Evolutionary conservation across 2,329 filamentous ascomycete genomes (phyloP), one percentile per base, ranked within the genome.

Genomic region (Trichothecium sympodiale): DNA sequence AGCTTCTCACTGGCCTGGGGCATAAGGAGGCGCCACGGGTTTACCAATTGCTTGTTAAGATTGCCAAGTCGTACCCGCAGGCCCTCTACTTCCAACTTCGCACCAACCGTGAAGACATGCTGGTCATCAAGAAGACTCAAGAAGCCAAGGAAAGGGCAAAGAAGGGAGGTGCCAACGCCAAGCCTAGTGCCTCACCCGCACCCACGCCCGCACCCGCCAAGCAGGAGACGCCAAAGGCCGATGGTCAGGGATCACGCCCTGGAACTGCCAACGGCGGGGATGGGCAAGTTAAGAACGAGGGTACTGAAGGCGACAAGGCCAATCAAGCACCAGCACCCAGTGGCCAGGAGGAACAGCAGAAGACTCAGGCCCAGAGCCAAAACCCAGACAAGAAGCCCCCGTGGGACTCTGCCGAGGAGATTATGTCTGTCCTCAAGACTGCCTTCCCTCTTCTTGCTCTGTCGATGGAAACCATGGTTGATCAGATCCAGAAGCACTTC

Each of bases 381-480:
- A 37, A 43, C n/a, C 44, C 45, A 17, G 47, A 50, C 44, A 75
- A 78, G 62, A 88, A 85, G 62, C 85, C 83, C 44, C 87, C 93
- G 1, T 96, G 91, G 91, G 91, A 98, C 54, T 80, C 93, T 48
- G 89, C 87, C 0, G 91, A 98, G 47, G 88, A 96, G 54, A 86
- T 98, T 41, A 87, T 94, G 71, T 83, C 87, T 25, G 83, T 87
- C 20, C 77, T 98, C 36, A 96, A 98, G 68, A 96, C 91, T 6
- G 88, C 89, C 0, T 98, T 96, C 67, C 91, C 91, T 17, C 71
- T 99, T 14, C 73, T 99, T 47, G 91, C 93, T 8, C 66, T 96
- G 30, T 95, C 89, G 0, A 96, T 99, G 91, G 91, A 99, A 63
- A 94, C 89, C 0, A 98, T 96, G 87, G 88, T 96, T 20, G 91